Evolutionary conservation across 768 basidiomycete genomes (phyloP).

Genomic region (Hypholoma fasciculare): DNA sequence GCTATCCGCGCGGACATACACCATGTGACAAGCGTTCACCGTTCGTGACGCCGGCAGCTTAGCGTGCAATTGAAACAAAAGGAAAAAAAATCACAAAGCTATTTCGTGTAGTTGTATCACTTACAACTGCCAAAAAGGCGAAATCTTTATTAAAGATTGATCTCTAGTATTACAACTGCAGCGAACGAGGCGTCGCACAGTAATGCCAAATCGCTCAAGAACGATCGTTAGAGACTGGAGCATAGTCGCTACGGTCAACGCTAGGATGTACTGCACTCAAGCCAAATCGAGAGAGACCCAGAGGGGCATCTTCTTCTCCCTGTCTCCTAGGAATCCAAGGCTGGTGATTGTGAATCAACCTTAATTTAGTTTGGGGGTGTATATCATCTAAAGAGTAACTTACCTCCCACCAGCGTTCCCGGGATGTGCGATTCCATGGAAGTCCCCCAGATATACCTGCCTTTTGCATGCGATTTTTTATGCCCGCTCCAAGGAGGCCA

Average conservation of each 20-base stretch:
- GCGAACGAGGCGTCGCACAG: neutral
- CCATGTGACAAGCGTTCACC: slow-evolving; percentile 13
- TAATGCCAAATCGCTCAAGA: slow-evolving; percentile 11
- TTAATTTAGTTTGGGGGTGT: neutral
- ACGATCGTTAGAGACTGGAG: slow-evolving; percentile 33
- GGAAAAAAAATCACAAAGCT: too few species aligned
- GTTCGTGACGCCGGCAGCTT: neutral
- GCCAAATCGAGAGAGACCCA: slow-evolving; percentile 44
- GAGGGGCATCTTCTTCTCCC: slow-evolving; percentile 38
- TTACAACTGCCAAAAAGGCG: neutral
- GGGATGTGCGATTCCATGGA: slow-evolving; percentile 50
- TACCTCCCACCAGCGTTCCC: slow-evolving; percentile 86
- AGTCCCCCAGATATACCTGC: slow-evolving; percentile 66
- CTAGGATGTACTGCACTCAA: slow-evolving; percentile 37
- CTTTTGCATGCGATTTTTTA: slow-evolving; percentile 80
- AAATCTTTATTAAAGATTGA: neutral
- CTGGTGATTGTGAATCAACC: slow-evolving; percentile 17
- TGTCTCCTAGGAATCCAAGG: slow-evolving; percentile 58
- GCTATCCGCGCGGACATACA: neutral
- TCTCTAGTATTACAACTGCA: neutral
- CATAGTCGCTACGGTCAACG: slow-evolving; percentile 43
- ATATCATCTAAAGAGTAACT: slow-evolving; percentile 19
- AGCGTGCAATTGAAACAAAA: neutral
- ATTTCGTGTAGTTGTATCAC: too few species aligned
- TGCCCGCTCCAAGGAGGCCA: slow-evolving; percentile 81